Conservation (phyloP, 345 rosid genomes). For the Conringia planisiliqua region DNA sequence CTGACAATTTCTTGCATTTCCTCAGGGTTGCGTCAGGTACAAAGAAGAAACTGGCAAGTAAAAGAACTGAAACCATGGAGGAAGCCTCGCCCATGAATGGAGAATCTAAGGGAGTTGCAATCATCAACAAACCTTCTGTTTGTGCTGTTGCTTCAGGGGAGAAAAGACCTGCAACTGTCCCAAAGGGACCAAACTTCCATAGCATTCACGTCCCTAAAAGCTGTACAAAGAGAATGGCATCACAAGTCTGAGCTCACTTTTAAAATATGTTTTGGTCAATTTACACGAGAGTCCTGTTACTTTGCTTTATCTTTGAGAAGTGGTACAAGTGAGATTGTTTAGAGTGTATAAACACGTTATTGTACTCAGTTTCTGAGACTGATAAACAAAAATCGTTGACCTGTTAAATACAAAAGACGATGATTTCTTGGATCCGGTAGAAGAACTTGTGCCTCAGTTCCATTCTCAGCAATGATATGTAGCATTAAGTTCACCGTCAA, state of each 20-base stretch:
- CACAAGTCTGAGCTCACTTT: neutral
- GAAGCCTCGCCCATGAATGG: slow-evolving; percentile 31
- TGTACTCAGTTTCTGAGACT: neutral
- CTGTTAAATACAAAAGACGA: neutral
- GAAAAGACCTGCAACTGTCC: slow-evolving; percentile 43
- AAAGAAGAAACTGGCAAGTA: slow-evolving; percentile 24
- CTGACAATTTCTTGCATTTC: neutral
- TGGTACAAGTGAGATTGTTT: neutral
- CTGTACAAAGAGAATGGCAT: slow-evolving; percentile 49
- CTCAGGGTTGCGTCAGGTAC: slow-evolving; percentile 42
- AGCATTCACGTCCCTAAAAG: slow-evolving; percentile 60
- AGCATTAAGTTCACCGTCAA: too few relatives aligned
- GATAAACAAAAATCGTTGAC: neutral
- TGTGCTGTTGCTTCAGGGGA: slow-evolving; percentile 35
- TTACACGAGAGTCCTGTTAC: slow-evolving; percentile 14
- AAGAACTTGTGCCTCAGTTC: too few relatives aligned
- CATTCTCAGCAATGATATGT: too few relatives aligned
- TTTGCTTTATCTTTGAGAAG: neutral
- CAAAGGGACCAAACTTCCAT: slow-evolving; percentile 68
- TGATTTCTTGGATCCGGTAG: neutral
- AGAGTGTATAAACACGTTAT: neutral
- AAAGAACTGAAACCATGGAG: slow-evolving; percentile 22
- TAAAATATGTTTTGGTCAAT: neutral
- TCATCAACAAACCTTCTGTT: slow-evolving; percentile 37
- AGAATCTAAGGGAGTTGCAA: slow-evolving; percentile 33